Evolutionary conservation across 2,329 filamentous ascomycete genomes (phyloP), one percentile per base, ranked within the genome.

Genomic region (Cladosporium sp.): DNA sequence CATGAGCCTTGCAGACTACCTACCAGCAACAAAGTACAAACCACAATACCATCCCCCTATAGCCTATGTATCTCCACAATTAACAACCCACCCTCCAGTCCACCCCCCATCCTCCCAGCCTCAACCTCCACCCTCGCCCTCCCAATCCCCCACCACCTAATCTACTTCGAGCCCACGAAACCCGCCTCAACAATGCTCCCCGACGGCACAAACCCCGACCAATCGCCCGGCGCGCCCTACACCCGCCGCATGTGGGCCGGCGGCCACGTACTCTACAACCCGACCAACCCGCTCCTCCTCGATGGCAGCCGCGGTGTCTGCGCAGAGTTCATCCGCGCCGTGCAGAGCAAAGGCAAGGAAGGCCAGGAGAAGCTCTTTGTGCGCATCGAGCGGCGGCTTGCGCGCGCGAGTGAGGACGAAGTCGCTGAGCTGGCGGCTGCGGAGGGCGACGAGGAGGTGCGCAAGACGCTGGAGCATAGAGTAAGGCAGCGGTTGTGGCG

Each of bases 231-330:
- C 1, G 75, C 76, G 4, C 88, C 88, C 1, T 97, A 91, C 75
- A 84, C 84, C 59, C 86, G 91, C 25, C 88, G 95, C 21, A 87
- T 99, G 81, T 99, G 95, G 95, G 92, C 91, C 16, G 93, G 93
- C 34, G 95, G 94, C 0, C 84, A 84, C 48, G 78, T 97, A 10
- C 75, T 74, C 1, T 91, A 91, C 70, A 76, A 78, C 21, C 66
- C 76, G 34, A 67, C 69, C 21, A 67, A 74, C 58, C 72, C 76
- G 0, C 64, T 74, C 14, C 67, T 70, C 6, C 68, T 79, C 49
- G 76, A 79, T 66, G 72, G 71, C 66, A 36, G 66, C 23, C 76
- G 80, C 8, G 76, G 73, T 61, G 81, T 82, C 49, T 83, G 80
- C 59, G 78, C 81, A 10, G 82, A 84, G 72, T 79, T 79, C 57